A percentile compares a stretch with the other conserved stretches of the same genome.
Evolutionary conservation across 2,329 filamentous ascomycete genomes (phyloP).

Genomic region (Aureobasidium sp.): DNA sequence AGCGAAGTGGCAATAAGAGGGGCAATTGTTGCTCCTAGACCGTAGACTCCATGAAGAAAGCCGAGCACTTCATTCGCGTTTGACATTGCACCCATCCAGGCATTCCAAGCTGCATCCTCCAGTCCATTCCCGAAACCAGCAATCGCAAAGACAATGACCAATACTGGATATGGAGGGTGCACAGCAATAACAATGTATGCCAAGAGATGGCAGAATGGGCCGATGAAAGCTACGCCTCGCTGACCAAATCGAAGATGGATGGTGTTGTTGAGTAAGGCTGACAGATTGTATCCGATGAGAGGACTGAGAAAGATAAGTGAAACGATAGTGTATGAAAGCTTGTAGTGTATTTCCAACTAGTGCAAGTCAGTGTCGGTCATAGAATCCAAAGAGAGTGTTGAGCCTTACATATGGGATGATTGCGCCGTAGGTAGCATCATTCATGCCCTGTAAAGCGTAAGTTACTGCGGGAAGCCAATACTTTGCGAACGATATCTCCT

Average conservation of each 20-base stretch:
- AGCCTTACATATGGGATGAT: constrained; percentile 43
- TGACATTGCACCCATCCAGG: constrained; percentile 64
- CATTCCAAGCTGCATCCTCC: constrained; percentile 55
- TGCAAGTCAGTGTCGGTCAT: neutral
- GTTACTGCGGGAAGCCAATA: too few species aligned
- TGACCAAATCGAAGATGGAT: constrained; percentile 62
- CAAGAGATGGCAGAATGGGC: constrained; percentile 54
- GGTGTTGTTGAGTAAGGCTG: constrained; percentile 57
- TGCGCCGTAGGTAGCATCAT: constrained; percentile 58
- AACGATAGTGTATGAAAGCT: constrained; percentile 54
- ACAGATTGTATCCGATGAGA: constrained; percentile 57
- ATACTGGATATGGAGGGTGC: constrained; percentile 62
- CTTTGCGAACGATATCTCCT: neutral
- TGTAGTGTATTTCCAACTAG: constrained; percentile 56
- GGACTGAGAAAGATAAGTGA: constrained; percentile 62
- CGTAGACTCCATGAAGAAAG: constrained; percentile 65
- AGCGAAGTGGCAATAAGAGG: constrained; percentile 67
- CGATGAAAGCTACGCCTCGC: constrained; percentile 62
- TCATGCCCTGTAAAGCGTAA: constrained; percentile 35
- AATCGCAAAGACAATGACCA: constrained; percentile 59
- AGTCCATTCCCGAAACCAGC: constrained; percentile 67
- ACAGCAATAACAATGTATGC: constrained; percentile 59
- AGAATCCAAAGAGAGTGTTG: neutral
- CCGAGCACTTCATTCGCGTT: constrained; percentile 68
- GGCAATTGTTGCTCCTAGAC: constrained; percentile 60